Evolutionary conservation across 148 eudicot species (phyloP).

Genomic region (Fallopia convolvulus): DNA sequence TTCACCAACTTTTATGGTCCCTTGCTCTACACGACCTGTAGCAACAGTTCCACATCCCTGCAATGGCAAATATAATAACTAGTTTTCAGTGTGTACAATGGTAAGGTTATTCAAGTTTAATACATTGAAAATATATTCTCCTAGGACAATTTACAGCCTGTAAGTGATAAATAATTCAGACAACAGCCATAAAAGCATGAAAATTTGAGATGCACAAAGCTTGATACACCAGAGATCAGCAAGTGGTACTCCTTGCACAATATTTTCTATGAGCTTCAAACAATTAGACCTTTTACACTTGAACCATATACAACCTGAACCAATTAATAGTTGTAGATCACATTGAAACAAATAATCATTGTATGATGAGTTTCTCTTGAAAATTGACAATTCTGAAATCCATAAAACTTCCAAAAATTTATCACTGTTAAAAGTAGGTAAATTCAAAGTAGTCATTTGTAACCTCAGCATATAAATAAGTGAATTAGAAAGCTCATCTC

Average conservation of each 20-base stretch:
- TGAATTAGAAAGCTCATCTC: neutral
- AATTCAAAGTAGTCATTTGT: neutral
- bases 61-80: slow-evolving; percentile 6
- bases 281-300: neutral
- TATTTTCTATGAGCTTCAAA: neutral
- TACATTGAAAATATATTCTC: neutral
- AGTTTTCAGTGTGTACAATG: neutral
- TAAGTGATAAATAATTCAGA: neutral
- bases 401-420: neutral
- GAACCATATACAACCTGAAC: neutral
- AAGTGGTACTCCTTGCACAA: neutral
- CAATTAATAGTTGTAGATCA: neutral
- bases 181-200: neutral
- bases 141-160: neutral
- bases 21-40: slow-evolving; percentile 95
- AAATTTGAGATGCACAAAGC: neutral
- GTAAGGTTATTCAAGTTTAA: neutral
- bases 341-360: neutral
- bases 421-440: neutral
- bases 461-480: neutral
- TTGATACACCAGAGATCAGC: neutral
- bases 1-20: slow-evolving; percentile 79
- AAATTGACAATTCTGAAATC: neutral
- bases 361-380: neutral
- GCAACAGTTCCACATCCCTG: slow-evolving; percentile 99